Evolutionary conservation across 2,329 filamentous ascomycete genomes (phyloP).

Genomic region (Aspergillus fischeri): DNA sequence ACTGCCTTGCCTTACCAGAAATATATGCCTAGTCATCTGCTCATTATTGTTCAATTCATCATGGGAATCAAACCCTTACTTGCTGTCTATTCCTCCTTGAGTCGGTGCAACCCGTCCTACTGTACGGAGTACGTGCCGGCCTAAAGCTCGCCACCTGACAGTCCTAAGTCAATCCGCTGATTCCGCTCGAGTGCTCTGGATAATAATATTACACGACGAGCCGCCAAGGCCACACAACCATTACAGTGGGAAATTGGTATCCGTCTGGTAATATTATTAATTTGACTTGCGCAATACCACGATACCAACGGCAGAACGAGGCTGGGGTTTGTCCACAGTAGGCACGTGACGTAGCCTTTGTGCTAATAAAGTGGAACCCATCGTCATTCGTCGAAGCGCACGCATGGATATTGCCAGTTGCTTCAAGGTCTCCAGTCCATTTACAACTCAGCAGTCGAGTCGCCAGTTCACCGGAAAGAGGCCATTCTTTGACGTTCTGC

Average conservation of each 20-base stretch:
- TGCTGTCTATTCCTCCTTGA: not conserved
- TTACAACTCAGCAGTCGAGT: too few relatives aligned
- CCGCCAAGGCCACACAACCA: conserved; percentile 8
- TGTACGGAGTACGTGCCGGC: not conserved
- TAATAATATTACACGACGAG: conserved; percentile 4
- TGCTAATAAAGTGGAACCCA: not conserved
- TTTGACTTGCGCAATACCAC: not conserved
- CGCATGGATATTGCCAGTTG: not conserved
- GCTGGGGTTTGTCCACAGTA: not conserved
- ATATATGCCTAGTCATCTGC: not conserved
- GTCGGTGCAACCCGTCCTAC: not conserved
- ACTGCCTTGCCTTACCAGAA: not conserved
- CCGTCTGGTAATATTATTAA: not conserved
- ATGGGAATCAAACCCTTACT: not conserved
- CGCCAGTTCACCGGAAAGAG: not conserved
- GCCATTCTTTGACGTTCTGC: not conserved
- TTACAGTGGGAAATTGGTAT: not conserved
- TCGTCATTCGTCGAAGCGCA: not conserved
- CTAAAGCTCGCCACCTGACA: not conserved
- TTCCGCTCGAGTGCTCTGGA: conserved; percentile 2
- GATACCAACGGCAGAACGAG: not conserved
- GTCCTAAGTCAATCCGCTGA: not conserved
- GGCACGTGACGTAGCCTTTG: not conserved
- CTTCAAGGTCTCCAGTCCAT: too few relatives aligned
- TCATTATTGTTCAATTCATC: not conserved